phyloP scores from a whole-genome alignment of 2,329 filamentous ascomycete genomes.

The Diaporthe batatas region DNA sequence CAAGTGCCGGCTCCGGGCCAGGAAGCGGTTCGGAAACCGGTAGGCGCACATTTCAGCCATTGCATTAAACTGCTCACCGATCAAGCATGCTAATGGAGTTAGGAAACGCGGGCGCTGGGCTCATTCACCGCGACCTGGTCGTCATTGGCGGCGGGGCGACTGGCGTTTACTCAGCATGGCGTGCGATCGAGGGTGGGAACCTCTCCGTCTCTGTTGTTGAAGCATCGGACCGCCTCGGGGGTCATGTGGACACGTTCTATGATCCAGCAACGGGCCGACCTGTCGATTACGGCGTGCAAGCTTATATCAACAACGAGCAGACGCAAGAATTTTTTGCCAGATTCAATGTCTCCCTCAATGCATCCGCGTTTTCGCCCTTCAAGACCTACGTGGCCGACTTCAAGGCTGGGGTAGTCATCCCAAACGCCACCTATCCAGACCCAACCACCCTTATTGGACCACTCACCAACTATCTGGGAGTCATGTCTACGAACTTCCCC shows the following conservation, averaged over 20 bases:
- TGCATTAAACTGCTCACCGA: neutral
- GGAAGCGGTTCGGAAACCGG: neutral
- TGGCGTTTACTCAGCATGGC: constrained; percentile 43
- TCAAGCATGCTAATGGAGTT: neutral
- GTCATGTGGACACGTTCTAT: constrained; percentile 61
- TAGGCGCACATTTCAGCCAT: neutral
- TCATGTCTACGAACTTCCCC: constrained; percentile 52
- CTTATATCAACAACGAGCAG: constrained; percentile 51
- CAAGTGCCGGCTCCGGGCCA: neutral
- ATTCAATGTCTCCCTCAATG: neutral
- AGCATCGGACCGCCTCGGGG: constrained; percentile 43
- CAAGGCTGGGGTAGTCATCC: constrained; percentile 49
- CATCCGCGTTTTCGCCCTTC: constrained; percentile 42
- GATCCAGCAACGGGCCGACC: constrained; percentile 51
- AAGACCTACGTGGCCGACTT: constrained; percentile 52
- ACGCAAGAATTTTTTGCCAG: constrained; percentile 46
- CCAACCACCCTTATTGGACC: constrained; percentile 44
- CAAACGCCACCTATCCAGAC: constrained; percentile 34
- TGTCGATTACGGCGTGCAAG: constrained; percentile 53
- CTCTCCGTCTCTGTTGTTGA: constrained; percentile 44
- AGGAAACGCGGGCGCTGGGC: neutral
- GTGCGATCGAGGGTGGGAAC: constrained; percentile 42
- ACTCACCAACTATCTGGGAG: constrained; percentile 48
- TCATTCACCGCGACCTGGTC: constrained; percentile 41
- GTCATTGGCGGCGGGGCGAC: constrained; percentile 45